Base-by-base conservation (phyloP, 148 eudicot genomes). In the Dianthus caryophyllus region DNA sequence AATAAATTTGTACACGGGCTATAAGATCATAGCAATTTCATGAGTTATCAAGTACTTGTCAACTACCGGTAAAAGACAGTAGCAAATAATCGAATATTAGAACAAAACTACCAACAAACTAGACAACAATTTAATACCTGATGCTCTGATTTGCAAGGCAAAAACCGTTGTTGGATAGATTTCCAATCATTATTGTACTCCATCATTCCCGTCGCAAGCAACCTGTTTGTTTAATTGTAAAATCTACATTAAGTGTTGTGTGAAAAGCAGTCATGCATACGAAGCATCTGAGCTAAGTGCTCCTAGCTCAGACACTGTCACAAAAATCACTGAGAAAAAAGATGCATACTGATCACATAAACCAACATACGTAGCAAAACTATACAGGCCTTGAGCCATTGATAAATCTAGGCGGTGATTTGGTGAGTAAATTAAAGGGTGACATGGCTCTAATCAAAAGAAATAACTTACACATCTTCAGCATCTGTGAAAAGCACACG, bases 151-250 rank as follows among this genome's bases (percentile, higher is more conserved):
- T 92, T 92, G 79, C 96, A 92, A 79, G 93, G 93, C 79, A 92
- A 89, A 80, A 85, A 89, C 6, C 96, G 82, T 55, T 87, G 89
- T 49, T 85, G 93, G 76, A 92, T 92, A 54, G 91, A 81, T 73
- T 89, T 89, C 97, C 97, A 89, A 69, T 92, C 91, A 59, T 87
- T 82, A 75, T 92, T 92, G 77, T 80, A 92, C 65, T 92, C 94
- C 97, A 89, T 83, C 77, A 92, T 74, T 52, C 97, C 43, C 56
- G 55, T 47, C 38, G 97, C 93, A 47, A 92, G 75, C 79, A 92
- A 82, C 83, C 97, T 92, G 77, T 71, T 82, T 74, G 52, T 66
- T 29, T 29, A 29, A 16, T 41, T 41, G 44, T 59, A 26, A 59
- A n/a, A 43, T 7, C 22, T n/a, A 7, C 25, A 39, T 63, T 51